These are phyloP conservation scores for Moesziomyces aphidis DNA, from an alignment of 1,284 basidiomycete genomes.

Conservation along the genomic window DNA sequence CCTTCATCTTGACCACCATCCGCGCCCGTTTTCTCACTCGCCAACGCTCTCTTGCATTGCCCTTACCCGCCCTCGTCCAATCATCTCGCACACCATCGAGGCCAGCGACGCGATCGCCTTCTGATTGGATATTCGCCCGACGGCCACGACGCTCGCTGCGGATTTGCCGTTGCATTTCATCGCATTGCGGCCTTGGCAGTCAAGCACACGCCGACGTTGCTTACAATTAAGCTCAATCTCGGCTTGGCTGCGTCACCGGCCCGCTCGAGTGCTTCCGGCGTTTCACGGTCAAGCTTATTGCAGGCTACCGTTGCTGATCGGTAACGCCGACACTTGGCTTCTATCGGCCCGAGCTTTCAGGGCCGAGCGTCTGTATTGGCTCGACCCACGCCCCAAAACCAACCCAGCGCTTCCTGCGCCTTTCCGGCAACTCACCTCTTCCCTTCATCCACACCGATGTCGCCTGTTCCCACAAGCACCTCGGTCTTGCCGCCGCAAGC, in stretches of 20 bases:
- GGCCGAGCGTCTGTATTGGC: not conserved
- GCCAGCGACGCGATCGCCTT: too few species aligned
- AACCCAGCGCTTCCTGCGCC: not conserved
- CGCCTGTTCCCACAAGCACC: constrained; percentile 13
- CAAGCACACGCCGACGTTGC: not conserved
- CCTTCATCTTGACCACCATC: constrained; percentile 7
- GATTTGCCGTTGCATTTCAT: too few species aligned
- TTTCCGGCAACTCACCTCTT: not conserved
- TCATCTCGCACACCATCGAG: too few species aligned
- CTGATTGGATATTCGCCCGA: too few species aligned
- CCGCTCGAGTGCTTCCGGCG: not conserved
- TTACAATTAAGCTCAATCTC: not conserved
- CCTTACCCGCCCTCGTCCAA: not conserved
- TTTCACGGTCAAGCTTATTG: too few species aligned
- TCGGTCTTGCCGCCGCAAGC: not conserved
- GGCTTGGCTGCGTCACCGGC: not conserved
- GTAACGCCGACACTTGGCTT: too few species aligned
- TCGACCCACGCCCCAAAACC: too few species aligned
- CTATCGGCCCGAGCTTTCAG: not conserved
- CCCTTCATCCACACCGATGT: constrained; percentile 8
- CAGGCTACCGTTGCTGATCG: too few species aligned
- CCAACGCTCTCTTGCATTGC: not conserved
- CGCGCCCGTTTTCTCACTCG: not conserved
- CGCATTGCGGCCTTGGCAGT: not conserved
- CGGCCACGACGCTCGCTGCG: too few species aligned